These are phyloP conservation scores for Komagataella populi DNA, from an alignment of 805 yeast genomes.

Conservation along the genomic window DNA sequence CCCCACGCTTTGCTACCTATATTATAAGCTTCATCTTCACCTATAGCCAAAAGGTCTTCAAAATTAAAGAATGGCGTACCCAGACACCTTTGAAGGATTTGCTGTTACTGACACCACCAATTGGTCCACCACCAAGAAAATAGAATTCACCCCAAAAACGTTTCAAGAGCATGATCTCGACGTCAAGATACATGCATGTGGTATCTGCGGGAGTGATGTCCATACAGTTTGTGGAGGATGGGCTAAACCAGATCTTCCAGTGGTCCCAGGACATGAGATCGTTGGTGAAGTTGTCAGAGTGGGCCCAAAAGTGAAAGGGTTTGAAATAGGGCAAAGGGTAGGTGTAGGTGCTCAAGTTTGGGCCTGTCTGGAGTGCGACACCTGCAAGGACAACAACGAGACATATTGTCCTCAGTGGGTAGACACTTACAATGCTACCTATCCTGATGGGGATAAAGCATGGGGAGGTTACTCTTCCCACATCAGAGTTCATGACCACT, in stretches of 20 bases:
- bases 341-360: slow-evolving; percentile 66
- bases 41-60: background rate
- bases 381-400: slow-evolving; percentile 43
- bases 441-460: slow-evolving; percentile 14
- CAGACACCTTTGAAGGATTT: slow-evolving; percentile 24
- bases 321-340: slow-evolving; percentile 59
- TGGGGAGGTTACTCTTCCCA: slow-evolving; percentile 65
- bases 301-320: slow-evolving; percentile 40
- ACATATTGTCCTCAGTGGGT: slow-evolving; percentile 21
- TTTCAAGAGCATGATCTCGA: slow-evolving; percentile 20
- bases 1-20: background rate
- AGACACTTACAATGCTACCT: slow-evolving; percentile 20
- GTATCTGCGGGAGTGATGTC: slow-evolving; percentile 52
- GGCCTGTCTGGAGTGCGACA: slow-evolving; percentile 47
- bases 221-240: slow-evolving; percentile 39
- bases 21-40: background rate
- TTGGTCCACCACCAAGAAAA: slow-evolving; percentile 18
- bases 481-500: slow-evolving; percentile 48
- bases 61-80: slow-evolving; percentile 13
- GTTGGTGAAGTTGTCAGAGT: slow-evolving; percentile 44
- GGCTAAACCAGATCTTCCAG: slow-evolving; percentile 19
- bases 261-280: slow-evolving; percentile 50
- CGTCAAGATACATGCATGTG: slow-evolving; percentile 29
- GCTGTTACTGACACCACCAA: slow-evolving; percentile 20
- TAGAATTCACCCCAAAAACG: slow-evolving; percentile 20